Conservation (phyloP, 2,329 filamentous ascomycete species). For the Didymella lethalis region DNA sequence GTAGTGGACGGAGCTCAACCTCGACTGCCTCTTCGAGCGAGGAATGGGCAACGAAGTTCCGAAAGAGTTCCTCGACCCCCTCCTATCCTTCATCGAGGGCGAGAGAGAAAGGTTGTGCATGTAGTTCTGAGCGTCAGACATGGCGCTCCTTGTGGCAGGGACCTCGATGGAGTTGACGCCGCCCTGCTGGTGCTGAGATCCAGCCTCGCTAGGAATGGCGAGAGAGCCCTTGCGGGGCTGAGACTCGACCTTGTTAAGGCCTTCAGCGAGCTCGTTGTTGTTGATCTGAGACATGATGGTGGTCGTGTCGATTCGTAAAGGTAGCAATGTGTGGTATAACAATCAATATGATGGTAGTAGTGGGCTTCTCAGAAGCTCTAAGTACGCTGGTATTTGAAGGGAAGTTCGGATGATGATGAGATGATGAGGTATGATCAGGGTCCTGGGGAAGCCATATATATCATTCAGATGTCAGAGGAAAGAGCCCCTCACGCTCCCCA, state of each 20-base stretch:
- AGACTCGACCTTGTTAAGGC: constrained; percentile 41
- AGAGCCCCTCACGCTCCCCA: constrained; percentile 22
- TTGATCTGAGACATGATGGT: constrained; percentile 66
- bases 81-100: constrained; percentile 72
- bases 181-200: constrained; percentile 36
- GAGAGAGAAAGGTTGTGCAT: constrained; percentile 76
- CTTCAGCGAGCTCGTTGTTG: constrained; percentile 62
- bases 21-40: constrained; percentile 71
- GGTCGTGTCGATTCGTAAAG: constrained; percentile 6
- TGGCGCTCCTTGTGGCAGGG: constrained; percentile 71
- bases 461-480: constrained; percentile 22
- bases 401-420: constrained; percentile 20
- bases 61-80: constrained; percentile 78
- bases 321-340: background rate
- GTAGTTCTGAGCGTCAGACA: constrained; percentile 71
- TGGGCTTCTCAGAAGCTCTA: constrained; percentile 21
- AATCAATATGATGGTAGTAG: background rate
- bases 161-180: constrained; percentile 67
- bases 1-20: constrained; percentile 68
- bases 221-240: constrained; percentile 42
- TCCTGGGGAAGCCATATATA: constrained; percentile 40
- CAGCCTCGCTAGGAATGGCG: constrained; percentile 43
- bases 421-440: constrained; percentile 25
- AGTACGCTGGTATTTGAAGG: constrained; percentile 19
- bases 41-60: constrained; percentile 77